These are phyloP conservation scores for Hevea brasiliensis DNA, from an alignment of 345 rosid genomes.

Conservation along the genomic window DNA sequence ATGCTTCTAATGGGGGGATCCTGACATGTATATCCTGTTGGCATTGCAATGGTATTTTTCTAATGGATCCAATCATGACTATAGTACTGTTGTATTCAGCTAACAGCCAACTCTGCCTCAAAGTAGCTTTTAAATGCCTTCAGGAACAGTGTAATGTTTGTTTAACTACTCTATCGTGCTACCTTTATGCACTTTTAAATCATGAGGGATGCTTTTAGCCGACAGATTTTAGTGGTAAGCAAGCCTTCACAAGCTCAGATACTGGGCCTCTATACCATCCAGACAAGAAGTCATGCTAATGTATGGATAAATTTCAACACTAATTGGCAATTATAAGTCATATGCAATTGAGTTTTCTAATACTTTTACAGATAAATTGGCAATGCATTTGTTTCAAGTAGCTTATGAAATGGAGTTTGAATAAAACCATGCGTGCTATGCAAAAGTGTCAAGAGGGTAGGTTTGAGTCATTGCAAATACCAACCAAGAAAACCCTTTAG, in stretches of 20 bases:
- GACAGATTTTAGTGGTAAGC: conserved; percentile 44
- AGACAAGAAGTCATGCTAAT: too few relatives aligned
- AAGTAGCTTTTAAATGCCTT: conserved; percentile 38
- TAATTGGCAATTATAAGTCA: too few relatives aligned
- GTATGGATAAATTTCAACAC: background rate
- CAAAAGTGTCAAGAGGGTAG: background rate
- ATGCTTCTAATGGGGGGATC: background rate
- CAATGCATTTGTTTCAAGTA: too few relatives aligned
- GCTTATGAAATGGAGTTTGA: too few relatives aligned
- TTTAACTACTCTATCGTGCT: background rate
- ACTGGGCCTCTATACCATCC: background rate
- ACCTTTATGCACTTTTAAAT: conserved; percentile 25
- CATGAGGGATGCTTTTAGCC: conserved; percentile 43
- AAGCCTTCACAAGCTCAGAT: conserved; percentile 12
- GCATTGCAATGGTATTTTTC: background rate
- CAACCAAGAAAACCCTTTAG: conserved; percentile 14
- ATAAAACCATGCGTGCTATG: background rate
- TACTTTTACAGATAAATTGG: too few relatives aligned
- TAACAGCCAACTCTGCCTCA: conserved; percentile 26
- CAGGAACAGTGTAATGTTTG: conserved; percentile 1
- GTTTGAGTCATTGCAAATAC: conserved; percentile 1
- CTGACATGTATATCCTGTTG: background rate
- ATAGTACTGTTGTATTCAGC: conserved; percentile 1
- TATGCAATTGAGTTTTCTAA: too few relatives aligned
- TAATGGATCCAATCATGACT: too few relatives aligned